Evolutionary conservation across 108 stramenopile genomes (phyloP).

Genomic region (Aurantiochytrium sp.): DNA sequence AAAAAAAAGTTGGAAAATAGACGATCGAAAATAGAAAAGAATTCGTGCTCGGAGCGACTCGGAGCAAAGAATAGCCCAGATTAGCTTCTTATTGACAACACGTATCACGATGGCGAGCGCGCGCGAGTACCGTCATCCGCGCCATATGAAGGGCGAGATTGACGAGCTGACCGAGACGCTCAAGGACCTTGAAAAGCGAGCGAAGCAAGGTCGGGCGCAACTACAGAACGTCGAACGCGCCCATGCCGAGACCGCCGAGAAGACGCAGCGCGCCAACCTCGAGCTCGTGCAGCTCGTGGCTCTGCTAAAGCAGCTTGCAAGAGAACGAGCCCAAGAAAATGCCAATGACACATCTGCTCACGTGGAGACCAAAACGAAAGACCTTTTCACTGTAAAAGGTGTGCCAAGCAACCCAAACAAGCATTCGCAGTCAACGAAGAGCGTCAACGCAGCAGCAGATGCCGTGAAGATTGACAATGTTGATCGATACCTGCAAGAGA

Average conservation of each 20-base stretch:
- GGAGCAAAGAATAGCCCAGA: no score
- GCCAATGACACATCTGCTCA: background rate
- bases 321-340: background rate
- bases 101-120: background rate
- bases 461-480: no score
- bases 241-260: background rate
- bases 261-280: background rate
- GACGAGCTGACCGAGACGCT: background rate
- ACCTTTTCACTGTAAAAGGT: no score
- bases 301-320: background rate
- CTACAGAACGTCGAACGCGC: background rate
- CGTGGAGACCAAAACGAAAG: no score
- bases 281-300: background rate
- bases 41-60: background rate
- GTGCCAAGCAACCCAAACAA: no score
- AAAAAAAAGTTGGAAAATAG: background rate
- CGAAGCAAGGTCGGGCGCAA: background rate
- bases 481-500: no score
- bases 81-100: background rate
- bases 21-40: background rate
- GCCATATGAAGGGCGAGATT: background rate
- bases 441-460: no score
- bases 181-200: background rate
- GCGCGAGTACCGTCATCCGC: background rate
- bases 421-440: no score